Evolutionary conservation across 352 stramenopile genomes (phyloP).

Genomic region (Pythium plurisporium): DNA sequence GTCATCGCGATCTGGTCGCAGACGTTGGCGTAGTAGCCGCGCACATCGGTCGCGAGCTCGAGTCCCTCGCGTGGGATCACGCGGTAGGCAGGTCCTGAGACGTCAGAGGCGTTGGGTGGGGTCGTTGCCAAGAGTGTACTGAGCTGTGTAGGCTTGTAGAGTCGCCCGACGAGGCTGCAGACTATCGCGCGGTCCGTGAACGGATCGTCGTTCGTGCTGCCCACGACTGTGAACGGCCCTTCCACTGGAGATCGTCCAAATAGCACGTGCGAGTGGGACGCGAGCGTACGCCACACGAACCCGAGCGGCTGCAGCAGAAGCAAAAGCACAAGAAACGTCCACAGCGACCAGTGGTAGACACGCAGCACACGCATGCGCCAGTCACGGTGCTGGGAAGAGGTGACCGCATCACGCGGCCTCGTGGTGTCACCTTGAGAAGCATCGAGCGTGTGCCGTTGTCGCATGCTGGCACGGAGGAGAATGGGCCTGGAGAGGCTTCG

Average conservation of each 20-base stretch:
- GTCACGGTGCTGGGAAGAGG: no score
- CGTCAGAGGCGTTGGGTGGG: neutral
- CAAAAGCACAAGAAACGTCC: conserved; percentile 3
- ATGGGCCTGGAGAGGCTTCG: no score
- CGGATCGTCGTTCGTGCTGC: conserved; percentile 42
- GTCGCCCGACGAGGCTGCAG: conserved; percentile 32
- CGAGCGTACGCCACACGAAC: conserved; percentile 27
- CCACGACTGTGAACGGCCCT: neutral
- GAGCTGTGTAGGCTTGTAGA: conserved; percentile 34
- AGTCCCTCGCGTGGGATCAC: conserved; percentile 9
- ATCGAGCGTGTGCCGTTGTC: neutral
- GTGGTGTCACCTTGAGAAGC: no score
- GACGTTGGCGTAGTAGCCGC: conserved; percentile 10
- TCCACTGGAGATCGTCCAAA: conserved; percentile 18
- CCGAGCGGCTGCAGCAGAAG: conserved; percentile 7
- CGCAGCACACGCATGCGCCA: neutral
- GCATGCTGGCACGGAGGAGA: neutral
- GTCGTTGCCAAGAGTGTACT: conserved; percentile 19
- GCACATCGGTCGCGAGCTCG: neutral
- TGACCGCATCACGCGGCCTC: no score
- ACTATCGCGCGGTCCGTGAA: conserved; percentile 44
- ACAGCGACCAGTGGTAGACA: conserved; percentile 12
- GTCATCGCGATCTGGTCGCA: conserved; percentile 19
- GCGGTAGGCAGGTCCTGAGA: conserved; percentile 9
- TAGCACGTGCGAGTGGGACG: neutral